These are phyloP conservation scores for Hura crepitans DNA, from an alignment of 441 rosid species.

Conservation along the genomic window DNA sequence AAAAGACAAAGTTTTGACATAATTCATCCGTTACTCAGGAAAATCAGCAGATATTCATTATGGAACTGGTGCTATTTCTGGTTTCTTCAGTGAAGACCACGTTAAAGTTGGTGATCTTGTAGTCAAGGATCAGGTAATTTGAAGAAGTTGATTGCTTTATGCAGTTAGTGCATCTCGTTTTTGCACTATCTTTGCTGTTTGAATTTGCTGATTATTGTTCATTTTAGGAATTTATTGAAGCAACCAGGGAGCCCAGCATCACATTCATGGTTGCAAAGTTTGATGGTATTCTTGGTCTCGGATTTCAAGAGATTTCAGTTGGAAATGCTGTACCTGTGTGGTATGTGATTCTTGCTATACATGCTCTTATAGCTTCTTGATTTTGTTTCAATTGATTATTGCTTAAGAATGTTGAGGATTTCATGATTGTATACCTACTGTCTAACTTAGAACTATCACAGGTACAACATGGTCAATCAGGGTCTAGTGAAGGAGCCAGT, in stretches of 20 bases:
- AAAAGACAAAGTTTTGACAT: not conserved
- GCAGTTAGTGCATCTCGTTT: not conserved
- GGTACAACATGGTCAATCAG: slow-evolving; percentile 89
- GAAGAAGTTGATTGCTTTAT: slow-evolving; percentile 14
- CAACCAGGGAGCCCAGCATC: slow-evolving; percentile 68
- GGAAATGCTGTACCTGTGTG: slow-evolving; percentile 75
- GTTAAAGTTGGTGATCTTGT: slow-evolving; percentile 66
- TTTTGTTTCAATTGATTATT: not conserved
- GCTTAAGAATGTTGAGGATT: not conserved
- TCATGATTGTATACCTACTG: slow-evolving; percentile 1
- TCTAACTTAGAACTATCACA: slow-evolving; percentile 19
- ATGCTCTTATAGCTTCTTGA: no score
- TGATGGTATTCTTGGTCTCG: slow-evolving; percentile 89
- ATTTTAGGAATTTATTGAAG: slow-evolving; percentile 74
- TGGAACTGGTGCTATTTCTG: slow-evolving; percentile 81
- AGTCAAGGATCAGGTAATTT: slow-evolving; percentile 56
- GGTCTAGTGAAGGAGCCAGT: slow-evolving; percentile 61
- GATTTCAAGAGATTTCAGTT: slow-evolving; percentile 79
- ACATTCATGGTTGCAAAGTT: slow-evolving; percentile 71
- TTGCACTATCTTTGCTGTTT: slow-evolving; percentile 4
- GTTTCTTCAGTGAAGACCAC: slow-evolving; percentile 68
- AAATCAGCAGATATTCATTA: slow-evolving; percentile 67
- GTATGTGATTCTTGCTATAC: slow-evolving; percentile 30
- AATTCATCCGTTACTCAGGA: slow-evolving; percentile 36
- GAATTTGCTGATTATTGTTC: not conserved